Percentiles rank a stretch among this genome's conserved stretches.
Conservation (phyloP, 2,329 filamentous ascomycete species). For the Eurotiales sp. region DNA sequence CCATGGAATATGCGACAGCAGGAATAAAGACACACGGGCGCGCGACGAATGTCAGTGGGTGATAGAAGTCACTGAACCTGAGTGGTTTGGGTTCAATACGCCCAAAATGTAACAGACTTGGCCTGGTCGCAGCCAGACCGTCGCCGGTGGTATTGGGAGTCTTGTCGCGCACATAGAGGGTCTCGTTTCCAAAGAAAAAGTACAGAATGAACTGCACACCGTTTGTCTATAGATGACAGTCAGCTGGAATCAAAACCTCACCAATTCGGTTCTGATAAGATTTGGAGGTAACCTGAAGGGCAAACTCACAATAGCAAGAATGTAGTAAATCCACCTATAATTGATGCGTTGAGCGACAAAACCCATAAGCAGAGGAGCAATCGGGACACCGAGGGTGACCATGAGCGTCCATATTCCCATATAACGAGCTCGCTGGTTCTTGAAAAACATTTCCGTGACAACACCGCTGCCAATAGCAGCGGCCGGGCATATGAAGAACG, state of each 20-base stretch:
- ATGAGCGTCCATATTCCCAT: slow-evolving; percentile 58
- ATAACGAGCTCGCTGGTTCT: slow-evolving; percentile 50
- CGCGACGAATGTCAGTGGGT: slow-evolving; percentile 46
- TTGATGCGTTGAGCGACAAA: slow-evolving; percentile 50
- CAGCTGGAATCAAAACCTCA: no score
- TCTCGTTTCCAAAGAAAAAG: slow-evolving; percentile 54
- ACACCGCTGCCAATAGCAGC: slow-evolving; percentile 54
- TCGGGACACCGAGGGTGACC: slow-evolving; percentile 48
- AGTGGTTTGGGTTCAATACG: slow-evolving; percentile 54
- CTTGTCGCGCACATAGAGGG: slow-evolving; percentile 43
- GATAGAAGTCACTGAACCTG: slow-evolving; percentile 48
- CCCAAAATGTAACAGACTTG: slow-evolving; percentile 42
- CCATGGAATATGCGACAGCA: slow-evolving; percentile 52
- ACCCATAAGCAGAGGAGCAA: slow-evolving; percentile 33
- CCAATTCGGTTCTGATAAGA: no score
- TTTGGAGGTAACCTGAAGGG: not conserved
- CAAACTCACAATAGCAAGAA: slow-evolving; percentile 49
- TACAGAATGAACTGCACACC: slow-evolving; percentile 56
- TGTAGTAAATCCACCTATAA: slow-evolving; percentile 59
- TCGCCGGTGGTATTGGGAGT: slow-evolving; percentile 23
- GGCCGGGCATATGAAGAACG: slow-evolving; percentile 57
- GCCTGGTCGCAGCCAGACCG: slow-evolving; percentile 33
- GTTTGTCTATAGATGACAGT: no score
- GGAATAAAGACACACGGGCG: slow-evolving; percentile 50
- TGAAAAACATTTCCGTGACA: slow-evolving; percentile 57